phyloP scores from a whole-genome alignment of 2,329 filamentous ascomycete genomes.

The Fusarium proliferatum region DNA sequence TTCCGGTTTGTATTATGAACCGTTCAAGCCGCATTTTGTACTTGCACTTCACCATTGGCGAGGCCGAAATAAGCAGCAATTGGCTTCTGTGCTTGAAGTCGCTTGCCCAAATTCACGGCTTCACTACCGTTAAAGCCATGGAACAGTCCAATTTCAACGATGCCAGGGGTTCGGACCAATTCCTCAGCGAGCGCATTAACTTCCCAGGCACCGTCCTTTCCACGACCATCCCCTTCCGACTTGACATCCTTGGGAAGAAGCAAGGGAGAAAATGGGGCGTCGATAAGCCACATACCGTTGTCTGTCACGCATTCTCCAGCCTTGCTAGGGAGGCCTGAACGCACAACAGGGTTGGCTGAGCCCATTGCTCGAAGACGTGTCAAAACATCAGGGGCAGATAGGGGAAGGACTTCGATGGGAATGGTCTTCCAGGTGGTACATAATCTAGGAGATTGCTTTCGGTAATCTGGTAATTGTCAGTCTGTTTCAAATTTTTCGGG shows the following conservation, averaged over 20 bases:
- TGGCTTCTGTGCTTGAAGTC: conserved; percentile 84
- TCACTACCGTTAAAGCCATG: conserved; percentile 82
- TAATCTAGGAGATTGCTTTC: conserved; percentile 85
- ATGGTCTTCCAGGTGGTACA: conserved; percentile 83
- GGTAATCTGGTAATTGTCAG: conserved; percentile 71
- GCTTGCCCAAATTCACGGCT: conserved; percentile 62
- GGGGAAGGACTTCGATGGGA: conserved; percentile 92
- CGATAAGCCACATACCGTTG: conserved; percentile 80
- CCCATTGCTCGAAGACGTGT: conserved; percentile 78
- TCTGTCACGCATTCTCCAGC: conserved; percentile 78
- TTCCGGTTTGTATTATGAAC: neutral
- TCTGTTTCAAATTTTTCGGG: neutral
- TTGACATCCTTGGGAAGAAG: conserved; percentile 68
- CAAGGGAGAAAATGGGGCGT: conserved; percentile 86
- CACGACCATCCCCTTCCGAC: conserved; percentile 61
- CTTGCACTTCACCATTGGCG: conserved; percentile 73
- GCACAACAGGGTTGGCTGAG: conserved; percentile 74
- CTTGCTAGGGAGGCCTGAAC: conserved; percentile 79
- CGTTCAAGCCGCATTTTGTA: conserved; percentile 45
- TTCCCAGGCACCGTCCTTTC: conserved; percentile 76
- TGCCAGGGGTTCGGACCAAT: conserved; percentile 85
- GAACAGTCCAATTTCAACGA: conserved; percentile 94
- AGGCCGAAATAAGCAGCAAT: conserved; percentile 96
- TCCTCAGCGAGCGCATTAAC: conserved; percentile 77
- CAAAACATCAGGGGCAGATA: conserved; percentile 82